Evolutionary conservation across 805 yeast species (phyloP).

Genomic region (Ogataea corticis): DNA sequence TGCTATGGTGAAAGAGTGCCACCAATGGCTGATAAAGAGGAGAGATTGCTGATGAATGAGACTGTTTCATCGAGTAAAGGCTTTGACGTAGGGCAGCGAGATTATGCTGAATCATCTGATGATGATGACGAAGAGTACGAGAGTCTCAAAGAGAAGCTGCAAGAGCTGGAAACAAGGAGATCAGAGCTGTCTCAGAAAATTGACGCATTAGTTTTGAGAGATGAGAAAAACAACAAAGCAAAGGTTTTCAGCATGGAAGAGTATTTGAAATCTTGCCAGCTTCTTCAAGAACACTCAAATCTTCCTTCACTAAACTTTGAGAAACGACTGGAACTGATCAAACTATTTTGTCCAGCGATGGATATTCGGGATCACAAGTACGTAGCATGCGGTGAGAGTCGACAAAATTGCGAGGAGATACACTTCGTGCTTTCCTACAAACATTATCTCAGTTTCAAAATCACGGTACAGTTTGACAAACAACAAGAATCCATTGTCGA

Average conservation of each 20-base stretch:
- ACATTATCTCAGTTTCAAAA: slow-evolving; percentile 17
- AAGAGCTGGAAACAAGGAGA: slow-evolving; percentile 10
- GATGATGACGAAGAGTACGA: slow-evolving; percentile 18
- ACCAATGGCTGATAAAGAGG: neutral
- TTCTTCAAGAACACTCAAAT: slow-evolving; percentile 23
- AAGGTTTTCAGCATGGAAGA: slow-evolving; percentile 17
- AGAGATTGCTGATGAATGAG: neutral
- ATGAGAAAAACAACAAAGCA: neutral
- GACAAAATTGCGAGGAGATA: slow-evolving; percentile 4
- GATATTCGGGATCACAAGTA: slow-evolving; percentile 14
- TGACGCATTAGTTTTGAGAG: slow-evolving; percentile 4
- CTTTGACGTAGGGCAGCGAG: too few relatives aligned
- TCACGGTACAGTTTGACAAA: slow-evolving; percentile 14
- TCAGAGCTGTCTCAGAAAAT: slow-evolving; percentile 4
- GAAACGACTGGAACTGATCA: slow-evolving; percentile 22
- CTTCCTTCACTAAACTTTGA: slow-evolving; percentile 33
- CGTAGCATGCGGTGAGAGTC: neutral
- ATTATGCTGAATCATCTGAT: slow-evolving; percentile 2
- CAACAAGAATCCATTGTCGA: slow-evolving; percentile 11
- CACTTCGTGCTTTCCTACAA: slow-evolving; percentile 17
- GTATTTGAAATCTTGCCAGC: slow-evolving; percentile 18
- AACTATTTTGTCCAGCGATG: slow-evolving; percentile 32
- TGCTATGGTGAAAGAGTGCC: neutral
- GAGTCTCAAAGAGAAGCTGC: slow-evolving; percentile 6
- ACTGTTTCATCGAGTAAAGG: too few relatives aligned